Conservation (phyloP, 2,329 filamentous ascomycete genomes). For the Diaporthe nobilis region DNA sequence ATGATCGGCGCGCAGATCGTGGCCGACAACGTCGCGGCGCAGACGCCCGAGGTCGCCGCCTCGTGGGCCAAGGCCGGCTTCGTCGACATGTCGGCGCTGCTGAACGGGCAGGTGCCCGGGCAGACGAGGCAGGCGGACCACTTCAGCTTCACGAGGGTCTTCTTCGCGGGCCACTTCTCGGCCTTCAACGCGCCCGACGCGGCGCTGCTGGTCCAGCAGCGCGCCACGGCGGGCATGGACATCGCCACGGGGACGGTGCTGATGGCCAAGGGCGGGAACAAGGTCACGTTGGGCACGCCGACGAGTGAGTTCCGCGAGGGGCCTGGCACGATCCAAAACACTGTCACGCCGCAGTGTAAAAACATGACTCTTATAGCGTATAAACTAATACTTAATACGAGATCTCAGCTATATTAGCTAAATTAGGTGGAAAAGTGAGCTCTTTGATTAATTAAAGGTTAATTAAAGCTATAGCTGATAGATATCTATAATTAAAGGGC, state of each 20-base stretch:
- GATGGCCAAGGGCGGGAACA: not conserved
- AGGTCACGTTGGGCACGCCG: conserved; percentile 11
- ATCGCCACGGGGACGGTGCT: conserved; percentile 56
- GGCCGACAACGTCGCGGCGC: conserved; percentile 64
- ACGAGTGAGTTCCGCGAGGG: conserved; percentile 24
- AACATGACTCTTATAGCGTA: no score
- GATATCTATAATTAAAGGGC: no score
- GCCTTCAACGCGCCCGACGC: conserved; percentile 63
- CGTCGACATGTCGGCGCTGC: conserved; percentile 72
- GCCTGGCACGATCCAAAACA: conserved; percentile 1
- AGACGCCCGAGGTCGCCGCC: conserved; percentile 42
- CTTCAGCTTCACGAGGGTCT: conserved; percentile 69
- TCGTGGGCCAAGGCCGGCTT: conserved; percentile 73
- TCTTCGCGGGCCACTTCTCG: conserved; percentile 68
- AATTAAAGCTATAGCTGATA: no score
- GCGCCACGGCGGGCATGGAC: conserved; percentile 63
- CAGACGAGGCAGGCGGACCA: conserved; percentile 77
- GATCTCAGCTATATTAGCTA: no score
- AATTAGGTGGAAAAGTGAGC: no score
- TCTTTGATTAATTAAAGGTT: no score
- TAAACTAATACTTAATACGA: no score
- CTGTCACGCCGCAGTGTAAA: conserved; percentile 8
- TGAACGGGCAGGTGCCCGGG: conserved; percentile 70
- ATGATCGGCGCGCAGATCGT: conserved; percentile 61
- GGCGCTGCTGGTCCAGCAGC: conserved; percentile 61